A percentile compares a stretch with the other conserved stretches of the same genome.
phyloP scores from a whole-genome alignment of 2,329 filamentous ascomycete species.

The Venturia carpophila region DNA sequence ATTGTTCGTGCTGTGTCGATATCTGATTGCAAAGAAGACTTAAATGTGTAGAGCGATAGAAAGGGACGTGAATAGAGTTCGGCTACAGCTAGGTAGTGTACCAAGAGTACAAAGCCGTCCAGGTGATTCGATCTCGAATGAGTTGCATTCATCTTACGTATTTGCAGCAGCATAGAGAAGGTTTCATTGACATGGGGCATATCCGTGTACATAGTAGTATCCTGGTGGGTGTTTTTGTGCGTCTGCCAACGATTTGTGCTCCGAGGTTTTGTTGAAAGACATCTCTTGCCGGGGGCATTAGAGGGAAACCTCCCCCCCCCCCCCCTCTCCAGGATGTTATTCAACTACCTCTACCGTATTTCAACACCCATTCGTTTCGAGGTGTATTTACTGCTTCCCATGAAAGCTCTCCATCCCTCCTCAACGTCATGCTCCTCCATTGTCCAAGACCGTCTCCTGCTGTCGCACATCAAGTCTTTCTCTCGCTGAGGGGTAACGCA shows the following conservation, averaged over 20 bases:
- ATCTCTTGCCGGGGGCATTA: neutral
- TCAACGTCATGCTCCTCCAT: neutral
- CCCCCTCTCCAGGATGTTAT: too few species aligned
- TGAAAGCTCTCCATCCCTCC: neutral
- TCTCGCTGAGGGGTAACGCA: neutral
- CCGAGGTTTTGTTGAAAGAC: neutral
- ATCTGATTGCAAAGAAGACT: too few species aligned
- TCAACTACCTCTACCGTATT: too few species aligned
- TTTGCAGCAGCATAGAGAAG: neutral
- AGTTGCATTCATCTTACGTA: neutral
- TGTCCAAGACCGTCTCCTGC: neutral
- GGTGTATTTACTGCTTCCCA: too few species aligned
- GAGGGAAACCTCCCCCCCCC: too few species aligned
- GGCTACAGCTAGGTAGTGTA: too few species aligned
- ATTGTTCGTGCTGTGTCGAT: too few species aligned
- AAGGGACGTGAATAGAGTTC: too few species aligned
- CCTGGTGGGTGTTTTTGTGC: neutral
- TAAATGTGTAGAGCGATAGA: too few species aligned
- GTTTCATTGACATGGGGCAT: neutral
- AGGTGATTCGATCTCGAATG: neutral
- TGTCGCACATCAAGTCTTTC: neutral
- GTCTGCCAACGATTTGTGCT: neutral
- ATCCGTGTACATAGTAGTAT: too few species aligned
- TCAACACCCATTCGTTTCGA: neutral
- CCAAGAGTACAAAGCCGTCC: too few species aligned